Evolutionary conservation across 2,329 filamentous ascomycete species (phyloP), one percentile per base, ranked within the genome.

Genomic region (Alternaria alternata): DNA sequence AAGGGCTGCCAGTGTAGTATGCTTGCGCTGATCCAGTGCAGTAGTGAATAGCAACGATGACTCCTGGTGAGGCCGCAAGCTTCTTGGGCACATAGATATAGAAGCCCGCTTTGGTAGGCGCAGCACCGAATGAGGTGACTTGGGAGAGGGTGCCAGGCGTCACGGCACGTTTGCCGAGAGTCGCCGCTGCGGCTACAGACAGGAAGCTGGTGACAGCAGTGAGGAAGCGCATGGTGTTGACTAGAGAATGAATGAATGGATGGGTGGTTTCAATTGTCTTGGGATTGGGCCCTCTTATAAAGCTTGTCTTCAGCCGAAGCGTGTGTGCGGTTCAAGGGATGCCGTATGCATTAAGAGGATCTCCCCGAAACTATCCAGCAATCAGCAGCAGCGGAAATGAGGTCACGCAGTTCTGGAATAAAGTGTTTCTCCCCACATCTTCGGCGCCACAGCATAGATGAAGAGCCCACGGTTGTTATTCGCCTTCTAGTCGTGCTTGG

Each of bases 11-110:
- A 4, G 70, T 72, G 74, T 83, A 86, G 76, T 38, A 81, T 2
- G 81, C 81, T 28, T 81, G 77, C 3, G 84, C 87, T 3, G 81
- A 82, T 26, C 87, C 86, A 48, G 81, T 80, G 76, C 87, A 89
- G 80, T 83, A 87, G 75, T 88, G 87, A 4, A 77, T 57, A 14
- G 84, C 86, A 41, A 87, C 85, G 14, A 88, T 74, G 43, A 88
- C 78, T 3, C 83, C 81, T 0, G 86, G 85, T 6, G 73, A 81
- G 1, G 79, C 51, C 3, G 80, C 78, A 26, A 84, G 78, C 59
- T 79, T 80, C 28, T 77, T 77, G 3, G 81, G 81, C 16, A 82
- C 81, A 57, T 84, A 83, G 58, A 87, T 84, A 77, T 83, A 85
- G 75, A 87, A 86, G 16, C 76, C 76, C 5, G 83, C 83, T 30